A percentile compares a stretch with the other conserved stretches of the same genome.
Evolutionary conservation across 495 filamentous ascomycete species (phyloP).

Genomic region (Hyaloscypha finlandica): DNA sequence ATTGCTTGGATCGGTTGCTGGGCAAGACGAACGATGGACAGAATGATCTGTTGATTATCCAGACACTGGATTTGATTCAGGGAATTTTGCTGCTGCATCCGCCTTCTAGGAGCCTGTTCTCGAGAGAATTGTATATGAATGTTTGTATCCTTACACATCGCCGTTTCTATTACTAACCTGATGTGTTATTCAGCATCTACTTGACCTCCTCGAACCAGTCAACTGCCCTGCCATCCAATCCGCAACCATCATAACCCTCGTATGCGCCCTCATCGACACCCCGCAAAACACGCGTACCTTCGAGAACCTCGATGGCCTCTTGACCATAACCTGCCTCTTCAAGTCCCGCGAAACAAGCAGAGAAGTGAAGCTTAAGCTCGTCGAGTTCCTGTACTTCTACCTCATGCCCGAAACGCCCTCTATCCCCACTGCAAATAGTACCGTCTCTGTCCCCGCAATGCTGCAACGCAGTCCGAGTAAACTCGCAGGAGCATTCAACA

Average conservation of each 20-base stretch:
- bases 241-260: slow-evolving; percentile 82
- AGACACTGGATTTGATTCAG: slow-evolving; percentile 86
- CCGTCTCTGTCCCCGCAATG: slow-evolving; percentile 41
- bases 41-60: slow-evolving; percentile 87
- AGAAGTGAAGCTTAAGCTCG: slow-evolving; percentile 87
- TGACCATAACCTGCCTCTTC: slow-evolving; percentile 93
- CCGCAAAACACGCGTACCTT: slow-evolving; percentile 89
- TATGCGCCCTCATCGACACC: slow-evolving; percentile 80
- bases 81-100: slow-evolving; percentile 89
- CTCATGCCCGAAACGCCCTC: slow-evolving; percentile 87
- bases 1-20: slow-evolving; percentile 84
- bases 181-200: slow-evolving; percentile 58
- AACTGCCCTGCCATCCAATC: slow-evolving; percentile 92
- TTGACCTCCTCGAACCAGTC: slow-evolving; percentile 91
- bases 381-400: slow-evolving; percentile 96
- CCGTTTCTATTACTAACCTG: neutral
- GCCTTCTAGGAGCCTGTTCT: slow-evolving; percentile 85
- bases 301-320: slow-evolving; percentile 87
- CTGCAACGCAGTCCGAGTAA: slow-evolving; percentile 75
- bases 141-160: slow-evolving; percentile 40
- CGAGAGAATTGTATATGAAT: slow-evolving; percentile 93
- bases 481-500: slow-evolving; percentile 52
- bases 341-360: slow-evolving; percentile 77
- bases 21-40: slow-evolving; percentile 77
- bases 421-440: slow-evolving; percentile 43